Conservation (phyloP, 495 filamentous ascomycete genomes). For the Aspergillus carlsbadensis region DNA sequence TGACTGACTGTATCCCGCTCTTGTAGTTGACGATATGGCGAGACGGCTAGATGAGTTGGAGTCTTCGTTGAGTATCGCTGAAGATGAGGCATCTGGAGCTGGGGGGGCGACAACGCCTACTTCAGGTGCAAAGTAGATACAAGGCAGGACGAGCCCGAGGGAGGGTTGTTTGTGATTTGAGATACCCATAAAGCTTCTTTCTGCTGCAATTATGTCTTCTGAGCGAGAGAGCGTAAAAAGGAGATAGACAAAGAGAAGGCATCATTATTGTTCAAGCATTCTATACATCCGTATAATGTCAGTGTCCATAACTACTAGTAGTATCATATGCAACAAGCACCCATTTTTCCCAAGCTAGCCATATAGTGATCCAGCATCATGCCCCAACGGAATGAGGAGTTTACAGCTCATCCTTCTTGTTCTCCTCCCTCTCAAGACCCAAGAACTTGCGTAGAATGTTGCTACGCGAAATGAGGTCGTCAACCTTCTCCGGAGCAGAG, state of each 20-base stretch:
- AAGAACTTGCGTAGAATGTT: constrained; percentile 87
- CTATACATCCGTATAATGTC: background rate
- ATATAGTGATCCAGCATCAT: background rate
- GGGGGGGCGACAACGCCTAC: background rate
- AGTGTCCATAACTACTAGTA: background rate
- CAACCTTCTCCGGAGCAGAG: constrained; percentile 79
- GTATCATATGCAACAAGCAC: background rate
- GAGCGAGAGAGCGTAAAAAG: background rate
- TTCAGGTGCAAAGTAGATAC: constrained; percentile 20
- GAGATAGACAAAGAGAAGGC: background rate
- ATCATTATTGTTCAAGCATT: background rate
- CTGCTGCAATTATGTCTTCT: background rate
- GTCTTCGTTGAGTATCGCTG: constrained; percentile 46
- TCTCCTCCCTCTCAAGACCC: constrained; percentile 34
- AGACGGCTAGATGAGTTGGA: constrained; percentile 85
- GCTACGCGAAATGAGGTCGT: constrained; percentile 81
- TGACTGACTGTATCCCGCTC: background rate
- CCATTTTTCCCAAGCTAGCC: background rate
- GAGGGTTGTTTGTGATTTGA: background rate
- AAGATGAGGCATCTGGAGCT: background rate
- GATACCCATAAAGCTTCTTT: constrained; percentile 2
- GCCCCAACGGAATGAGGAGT: background rate
- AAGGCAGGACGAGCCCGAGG: background rate
- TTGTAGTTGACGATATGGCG: constrained; percentile 94
- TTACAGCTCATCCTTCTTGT: constrained; percentile 70